A percentile compares a stretch with the other conserved stretches of the same genome.
Evolutionary conservation across 306 rosid species (phyloP).

Genomic region (Trifolium pratense): DNA sequence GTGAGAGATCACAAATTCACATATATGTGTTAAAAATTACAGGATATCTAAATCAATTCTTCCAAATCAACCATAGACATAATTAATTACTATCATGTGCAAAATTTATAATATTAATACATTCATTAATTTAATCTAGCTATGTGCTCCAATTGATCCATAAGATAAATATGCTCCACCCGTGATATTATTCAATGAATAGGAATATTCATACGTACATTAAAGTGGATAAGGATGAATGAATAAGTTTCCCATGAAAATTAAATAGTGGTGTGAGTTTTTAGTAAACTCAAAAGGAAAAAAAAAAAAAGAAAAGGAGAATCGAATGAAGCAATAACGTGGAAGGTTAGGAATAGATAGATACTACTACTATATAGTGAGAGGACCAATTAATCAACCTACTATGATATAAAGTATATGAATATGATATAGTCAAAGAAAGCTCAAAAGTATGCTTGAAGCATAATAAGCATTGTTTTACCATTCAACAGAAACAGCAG

Average conservation of each 20-base stretch:
- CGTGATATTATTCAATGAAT: conserved; percentile 2
- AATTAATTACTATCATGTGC: too few species aligned
- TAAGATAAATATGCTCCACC: neutral
- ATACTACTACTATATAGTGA: neutral
- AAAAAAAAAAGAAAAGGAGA: too few species aligned
- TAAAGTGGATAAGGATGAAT: conserved; percentile 48
- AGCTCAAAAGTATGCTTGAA: conserved; percentile 14
- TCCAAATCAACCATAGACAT: too few species aligned
- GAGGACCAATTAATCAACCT: neutral
- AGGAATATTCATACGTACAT: neutral
- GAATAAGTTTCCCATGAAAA: conserved; percentile 27
- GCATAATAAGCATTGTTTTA: neutral
- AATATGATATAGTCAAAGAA: conserved; percentile 23
- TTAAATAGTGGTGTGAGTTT: neutral
- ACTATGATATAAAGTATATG: neutral
- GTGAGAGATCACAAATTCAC: too few species aligned
- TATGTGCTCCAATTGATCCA: neutral
- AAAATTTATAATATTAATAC: too few species aligned
- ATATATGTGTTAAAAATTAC: too few species aligned
- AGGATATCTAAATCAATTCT: too few species aligned
- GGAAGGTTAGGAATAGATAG: conserved; percentile 29
- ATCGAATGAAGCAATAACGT: conserved; percentile 35
- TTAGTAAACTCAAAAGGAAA: conserved; percentile 7
- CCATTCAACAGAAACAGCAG: conserved; percentile 30
- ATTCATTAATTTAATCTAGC: too few species aligned